Evolutionary conservation across 2,329 filamentous ascomycete genomes (phyloP).

Genomic region (Colletotrichum sp.): DNA sequence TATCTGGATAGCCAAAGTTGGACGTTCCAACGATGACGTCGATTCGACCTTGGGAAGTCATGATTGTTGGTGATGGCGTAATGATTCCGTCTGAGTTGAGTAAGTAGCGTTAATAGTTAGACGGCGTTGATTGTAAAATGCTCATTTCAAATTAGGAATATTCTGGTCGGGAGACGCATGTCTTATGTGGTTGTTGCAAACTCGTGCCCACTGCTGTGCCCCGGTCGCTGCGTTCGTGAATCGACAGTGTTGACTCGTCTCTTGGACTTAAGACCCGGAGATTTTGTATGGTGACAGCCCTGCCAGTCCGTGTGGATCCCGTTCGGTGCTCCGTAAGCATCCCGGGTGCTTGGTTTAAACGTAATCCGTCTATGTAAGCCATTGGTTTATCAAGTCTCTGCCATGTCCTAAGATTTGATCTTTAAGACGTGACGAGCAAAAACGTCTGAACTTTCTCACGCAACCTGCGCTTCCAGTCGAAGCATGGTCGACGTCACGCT

Average conservation of each 20-base stretch:
- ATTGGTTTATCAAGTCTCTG: too few relatives aligned
- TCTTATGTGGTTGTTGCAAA: background rate
- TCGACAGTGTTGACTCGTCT: background rate
- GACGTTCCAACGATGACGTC: background rate
- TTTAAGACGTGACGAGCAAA: too few relatives aligned
- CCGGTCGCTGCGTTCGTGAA: background rate
- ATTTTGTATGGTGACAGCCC: background rate
- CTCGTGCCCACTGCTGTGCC: background rate
- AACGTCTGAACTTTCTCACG: background rate
- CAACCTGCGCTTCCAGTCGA: background rate
- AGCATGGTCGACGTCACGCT: background rate
- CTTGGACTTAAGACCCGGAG: background rate
- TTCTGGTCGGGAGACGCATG: background rate
- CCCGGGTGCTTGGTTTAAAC: background rate
- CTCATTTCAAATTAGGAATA: background rate
- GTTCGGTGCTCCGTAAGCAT: background rate
- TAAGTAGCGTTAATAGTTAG: background rate
- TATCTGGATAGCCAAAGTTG: background rate
- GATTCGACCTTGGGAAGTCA: background rate
- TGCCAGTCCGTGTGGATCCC: background rate
- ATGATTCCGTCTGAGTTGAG: background rate
- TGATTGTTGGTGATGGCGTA: background rate
- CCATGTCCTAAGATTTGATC: too few relatives aligned
- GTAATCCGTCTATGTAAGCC: background rate
- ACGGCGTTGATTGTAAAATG: fast-evolving